A percentile compares a stretch with the other conserved stretches of the same genome.
Evolutionary conservation across 2,329 filamentous ascomycete species (phyloP).

Genomic region (Acarospora socialis): DNA sequence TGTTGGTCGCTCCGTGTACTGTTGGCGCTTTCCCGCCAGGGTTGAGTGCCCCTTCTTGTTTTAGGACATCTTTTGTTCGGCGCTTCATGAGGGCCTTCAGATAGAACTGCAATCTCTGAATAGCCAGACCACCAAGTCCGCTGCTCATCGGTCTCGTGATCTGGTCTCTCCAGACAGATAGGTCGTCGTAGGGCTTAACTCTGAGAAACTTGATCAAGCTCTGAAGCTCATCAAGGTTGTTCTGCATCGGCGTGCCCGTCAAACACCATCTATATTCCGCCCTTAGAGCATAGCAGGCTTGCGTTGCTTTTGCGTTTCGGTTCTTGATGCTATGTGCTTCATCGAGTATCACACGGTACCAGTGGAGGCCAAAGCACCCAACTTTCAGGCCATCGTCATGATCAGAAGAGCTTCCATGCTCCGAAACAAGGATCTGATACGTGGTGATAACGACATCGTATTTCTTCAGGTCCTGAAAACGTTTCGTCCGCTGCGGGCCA

Average conservation of each 20-base stretch:
- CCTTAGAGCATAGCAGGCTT: conserved; percentile 73
- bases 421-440: conserved; percentile 87
- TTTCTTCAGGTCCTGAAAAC: conserved; percentile 56
- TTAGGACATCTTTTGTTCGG: conserved; percentile 94
- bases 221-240: conserved; percentile 92
- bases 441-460: conserved; percentile 97
- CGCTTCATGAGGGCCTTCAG: conserved; percentile 95
- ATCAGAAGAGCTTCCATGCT: conserved; percentile 58
- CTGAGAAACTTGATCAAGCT: conserved; percentile 84
- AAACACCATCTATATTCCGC: conserved; percentile 91
- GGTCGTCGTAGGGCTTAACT: conserved; percentile 79
- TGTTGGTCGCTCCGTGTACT: conserved; percentile 43
- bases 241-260: conserved; percentile 94
- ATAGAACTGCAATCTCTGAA: conserved; percentile 69
- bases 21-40: conserved; percentile 45
- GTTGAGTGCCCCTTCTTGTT: conserved; percentile 67
- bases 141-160: conserved; percentile 85
- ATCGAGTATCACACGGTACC: conserved; percentile 91
- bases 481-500: conserved; percentile 71
- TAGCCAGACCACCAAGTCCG: conserved; percentile 76
- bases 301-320: conserved; percentile 85
- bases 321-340: conserved; percentile 99
- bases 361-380: conserved; percentile 81
- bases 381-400: conserved; percentile 49
- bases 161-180: conserved; percentile 77